Evolutionary conservation across 768 basidiomycete genomes (phyloP), one percentile per base, ranked within the genome.

Genomic region (Termitomyces sp.): DNA sequence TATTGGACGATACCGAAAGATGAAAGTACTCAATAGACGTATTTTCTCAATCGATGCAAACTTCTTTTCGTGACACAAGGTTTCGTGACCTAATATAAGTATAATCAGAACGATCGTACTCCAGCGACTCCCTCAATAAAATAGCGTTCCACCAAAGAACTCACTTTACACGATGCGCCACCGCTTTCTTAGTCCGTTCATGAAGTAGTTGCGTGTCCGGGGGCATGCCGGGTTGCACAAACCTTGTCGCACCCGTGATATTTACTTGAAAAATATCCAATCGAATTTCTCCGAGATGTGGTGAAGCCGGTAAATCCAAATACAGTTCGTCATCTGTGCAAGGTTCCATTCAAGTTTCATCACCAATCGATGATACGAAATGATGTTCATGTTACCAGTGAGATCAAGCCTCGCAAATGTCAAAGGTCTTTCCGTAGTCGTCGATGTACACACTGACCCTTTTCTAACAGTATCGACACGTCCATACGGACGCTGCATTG

Each of bases 1-100:
- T 52, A 53, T 24, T 47, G 58, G 54, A 28, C 50, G 49, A 47
- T 56, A 59, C 32, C 50, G 22, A 45, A 59, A 59, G 43, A 59
- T 50, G 44, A 56, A 59, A 6, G 54, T 56, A n/a, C 35, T 35
- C 13, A 56, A 35, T 28, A 47, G 54, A 26, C 35, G 43, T 36
- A 47, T 51, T 36, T 59, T 53, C 18, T 59, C 52, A 22, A 59
- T 56, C 14, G 30, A 26, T 33, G 16, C 58, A 40, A 52, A 53
- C n/a, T 32, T 43, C 44, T 56, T 59, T 47, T 56, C 50, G 14
- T 26, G 40, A n/a, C 58, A 59, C 9, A 16, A n/a, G 8, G 50
- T 24, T 43, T 59, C 58, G 7, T 44, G 42, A 14, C 58, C 58
- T 18, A 56, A 26, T n/a, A 54, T 59, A 7, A 40, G 2, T 9